Evolutionary conservation across 352 stramenopile genomes (phyloP), one percentile per base, ranked within the genome.

Genomic region (Pythium plurisporium): DNA sequence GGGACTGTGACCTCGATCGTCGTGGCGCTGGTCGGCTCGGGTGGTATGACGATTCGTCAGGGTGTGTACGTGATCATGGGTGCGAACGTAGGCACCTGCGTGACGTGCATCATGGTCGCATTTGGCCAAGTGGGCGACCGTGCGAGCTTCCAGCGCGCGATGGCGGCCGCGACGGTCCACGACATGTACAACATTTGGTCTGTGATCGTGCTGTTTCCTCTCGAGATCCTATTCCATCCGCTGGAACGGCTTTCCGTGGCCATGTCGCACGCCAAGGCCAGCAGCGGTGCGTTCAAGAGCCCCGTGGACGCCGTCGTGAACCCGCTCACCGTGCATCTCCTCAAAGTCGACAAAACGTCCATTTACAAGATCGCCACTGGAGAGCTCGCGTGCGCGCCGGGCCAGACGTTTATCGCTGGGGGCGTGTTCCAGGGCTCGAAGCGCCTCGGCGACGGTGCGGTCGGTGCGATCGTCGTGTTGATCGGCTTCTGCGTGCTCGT

Each of bases 21-120:
- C 9, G 49, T 57, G 17, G 49, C 49, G 26, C 38, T 57, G 8
- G 49, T 57, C 7, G 49, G 49, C 9, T 30, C 49, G 5, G 37
- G n/a, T 5, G 49, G 23, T 20, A 57, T 57, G 49, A 57, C 49
- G 4, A 57, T 48, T 20, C 49, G 49, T 20, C 65, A 77, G 54
- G 84, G 63, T 25, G 88, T 94, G 47, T 86, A 75, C 56, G 86
- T 94, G 61, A 71, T 94, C 40, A 91, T 94, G 74, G 84, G 84
- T 27, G 81, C 84, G 29, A 94, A 94, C 62, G 87, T 84, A 10
- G 49, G 49, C 25, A 57, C 49, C 5, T 57, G 49, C 37, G 25
- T 57, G 26, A 58, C 50, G 36, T 58, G 50, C 50, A 58, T 58
- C 23, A 48, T 57, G 14, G 49, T 57, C 7, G 49, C 49, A 38